Conservation (phyloP, 257 asterid genomes). For the Osmanthus fragrans region DNA sequence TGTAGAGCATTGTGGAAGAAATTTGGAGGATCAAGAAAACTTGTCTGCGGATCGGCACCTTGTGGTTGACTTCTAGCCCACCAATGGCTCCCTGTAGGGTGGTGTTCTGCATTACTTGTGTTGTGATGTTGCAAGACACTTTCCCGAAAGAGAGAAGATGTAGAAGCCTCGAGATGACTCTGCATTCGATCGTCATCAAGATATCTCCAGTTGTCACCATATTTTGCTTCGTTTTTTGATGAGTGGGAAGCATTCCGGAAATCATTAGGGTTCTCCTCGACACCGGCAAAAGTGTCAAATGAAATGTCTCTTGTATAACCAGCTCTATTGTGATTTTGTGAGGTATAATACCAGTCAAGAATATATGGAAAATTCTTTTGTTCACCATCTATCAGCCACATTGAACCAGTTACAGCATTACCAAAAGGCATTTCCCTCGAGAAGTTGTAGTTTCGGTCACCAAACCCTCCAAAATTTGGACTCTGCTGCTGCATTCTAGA, state of each 20-base stretch:
- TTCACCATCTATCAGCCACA: slow-evolving; percentile 68
- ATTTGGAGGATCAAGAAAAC: slow-evolving; percentile 82
- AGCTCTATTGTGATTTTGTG: slow-evolving; percentile 50
- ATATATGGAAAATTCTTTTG: slow-evolving; percentile 69
- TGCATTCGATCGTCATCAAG: slow-evolving; percentile 42
- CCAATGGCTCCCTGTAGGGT: slow-evolving; percentile 53
- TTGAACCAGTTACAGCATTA: slow-evolving; percentile 38
- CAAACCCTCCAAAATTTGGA: slow-evolving; percentile 39
- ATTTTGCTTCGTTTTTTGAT: slow-evolving; percentile 24
- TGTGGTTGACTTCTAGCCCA: slow-evolving; percentile 55
- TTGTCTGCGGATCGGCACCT: slow-evolving; percentile 46
- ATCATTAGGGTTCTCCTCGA: slow-evolving; percentile 37
- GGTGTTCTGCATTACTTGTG: slow-evolving; percentile 22
- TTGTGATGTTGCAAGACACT: slow-evolving; percentile 58
- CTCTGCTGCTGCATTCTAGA: slow-evolving; percentile 43
- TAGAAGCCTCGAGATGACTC: slow-evolving; percentile 65
- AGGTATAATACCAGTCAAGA: slow-evolving; percentile 81
- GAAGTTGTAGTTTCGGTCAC: slow-evolving; percentile 41
- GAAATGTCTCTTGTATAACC: slow-evolving; percentile 30
- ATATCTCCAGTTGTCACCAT: slow-evolving; percentile 54
- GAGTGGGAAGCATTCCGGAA: slow-evolving; percentile 43
- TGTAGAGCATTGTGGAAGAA: slow-evolving; percentile 33
- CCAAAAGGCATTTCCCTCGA: slow-evolving; percentile 38
- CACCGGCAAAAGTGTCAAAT: slow-evolving; percentile 26
- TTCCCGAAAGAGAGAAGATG: slow-evolving; percentile 64